These are phyloP conservation scores for Casaregolazyma lundiana DNA, from an alignment of 1,139 yeast species.

Conservation along the genomic window DNA sequence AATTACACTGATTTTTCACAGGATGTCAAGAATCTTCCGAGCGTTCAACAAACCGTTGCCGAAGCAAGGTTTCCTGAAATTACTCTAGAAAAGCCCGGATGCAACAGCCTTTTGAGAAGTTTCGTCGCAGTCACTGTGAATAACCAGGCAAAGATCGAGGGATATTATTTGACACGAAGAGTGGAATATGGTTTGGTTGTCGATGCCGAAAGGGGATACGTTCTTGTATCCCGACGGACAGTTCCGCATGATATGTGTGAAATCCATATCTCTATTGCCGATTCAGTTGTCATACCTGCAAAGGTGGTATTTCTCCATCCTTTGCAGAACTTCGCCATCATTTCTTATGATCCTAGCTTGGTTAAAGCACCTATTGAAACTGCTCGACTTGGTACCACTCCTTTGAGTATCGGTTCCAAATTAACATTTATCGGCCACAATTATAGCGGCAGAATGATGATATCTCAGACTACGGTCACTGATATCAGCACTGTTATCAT, in stretches of 20 bases:
- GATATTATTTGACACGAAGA: constrained; percentile 41
- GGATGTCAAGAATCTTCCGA: constrained; percentile 27
- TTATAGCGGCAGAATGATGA: constrained; percentile 61
- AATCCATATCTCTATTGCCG: constrained; percentile 75
- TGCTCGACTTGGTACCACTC: constrained; percentile 53
- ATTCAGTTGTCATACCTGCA: constrained; percentile 77
- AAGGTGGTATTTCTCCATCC: constrained; percentile 83
- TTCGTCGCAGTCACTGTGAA: constrained; percentile 66
- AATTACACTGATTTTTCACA: constrained; percentile 55
- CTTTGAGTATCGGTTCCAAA: constrained; percentile 71
- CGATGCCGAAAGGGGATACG: constrained; percentile 75
- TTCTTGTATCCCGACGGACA: constrained; percentile 68
- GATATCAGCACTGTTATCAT: constrained; percentile 71
- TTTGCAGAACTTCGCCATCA: constrained; percentile 76
- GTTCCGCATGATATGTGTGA: constrained; percentile 88
- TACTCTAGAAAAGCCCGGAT: constrained; percentile 52
- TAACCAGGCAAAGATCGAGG: constrained; percentile 69
- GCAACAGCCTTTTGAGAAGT: constrained; percentile 48
- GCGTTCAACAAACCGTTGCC: constrained; percentile 47
- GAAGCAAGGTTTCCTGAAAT: constrained; percentile 68
- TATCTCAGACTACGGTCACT: constrained; percentile 72
- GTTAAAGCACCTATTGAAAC: constrained; percentile 60
- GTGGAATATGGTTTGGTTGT: constrained; percentile 74
- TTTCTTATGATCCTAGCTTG: constrained; percentile 73
- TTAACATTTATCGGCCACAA: constrained; percentile 77